Conservation (phyloP, 805 yeast species). For the Candida dajiaensis region DNA sequence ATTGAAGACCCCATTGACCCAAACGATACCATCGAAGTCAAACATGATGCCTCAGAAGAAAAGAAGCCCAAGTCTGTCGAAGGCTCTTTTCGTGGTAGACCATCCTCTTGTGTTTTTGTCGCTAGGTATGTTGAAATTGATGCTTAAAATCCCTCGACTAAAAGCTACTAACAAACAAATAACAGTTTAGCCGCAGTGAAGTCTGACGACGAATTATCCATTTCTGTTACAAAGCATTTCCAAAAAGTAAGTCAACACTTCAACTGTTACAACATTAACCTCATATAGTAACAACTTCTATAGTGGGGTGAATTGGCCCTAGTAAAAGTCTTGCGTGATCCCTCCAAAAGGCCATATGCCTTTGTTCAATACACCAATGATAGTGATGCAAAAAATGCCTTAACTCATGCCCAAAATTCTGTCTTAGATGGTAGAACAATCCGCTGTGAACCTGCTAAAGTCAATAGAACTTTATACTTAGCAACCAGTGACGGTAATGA, state of each 20-base stretch:
- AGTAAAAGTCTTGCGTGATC: slow-evolving; percentile 81
- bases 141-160: not conserved
- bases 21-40: slow-evolving; percentile 15
- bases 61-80: not conserved
- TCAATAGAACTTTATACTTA: slow-evolving; percentile 77
- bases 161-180: not conserved
- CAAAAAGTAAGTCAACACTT: slow-evolving; percentile 26
- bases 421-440: slow-evolving; percentile 67
- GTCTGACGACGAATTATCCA: slow-evolving; percentile 66
- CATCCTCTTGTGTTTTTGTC: slow-evolving; percentile 84
- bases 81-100: slow-evolving; percentile 44
- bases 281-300: too few relatives aligned
- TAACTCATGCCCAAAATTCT: slow-evolving; percentile 62
- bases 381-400: slow-evolving; percentile 62
- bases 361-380: slow-evolving; percentile 81
- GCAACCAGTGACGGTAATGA: slow-evolving; percentile 29
- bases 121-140: slow-evolving; percentile 39
- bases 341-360: slow-evolving; percentile 81
- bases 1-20: slow-evolving; percentile 12
- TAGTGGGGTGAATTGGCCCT: slow-evolving; percentile 63
- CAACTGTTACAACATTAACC: not conserved
- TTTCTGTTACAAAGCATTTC: slow-evolving; percentile 65
- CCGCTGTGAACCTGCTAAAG: slow-evolving; percentile 88
- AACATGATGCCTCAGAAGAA: slow-evolving; percentile 13
- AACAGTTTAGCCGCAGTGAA: slow-evolving; percentile 54